phyloP scores from a whole-genome alignment of 78 protist genomes.

The Dictyostelium discoideum region DNA sequence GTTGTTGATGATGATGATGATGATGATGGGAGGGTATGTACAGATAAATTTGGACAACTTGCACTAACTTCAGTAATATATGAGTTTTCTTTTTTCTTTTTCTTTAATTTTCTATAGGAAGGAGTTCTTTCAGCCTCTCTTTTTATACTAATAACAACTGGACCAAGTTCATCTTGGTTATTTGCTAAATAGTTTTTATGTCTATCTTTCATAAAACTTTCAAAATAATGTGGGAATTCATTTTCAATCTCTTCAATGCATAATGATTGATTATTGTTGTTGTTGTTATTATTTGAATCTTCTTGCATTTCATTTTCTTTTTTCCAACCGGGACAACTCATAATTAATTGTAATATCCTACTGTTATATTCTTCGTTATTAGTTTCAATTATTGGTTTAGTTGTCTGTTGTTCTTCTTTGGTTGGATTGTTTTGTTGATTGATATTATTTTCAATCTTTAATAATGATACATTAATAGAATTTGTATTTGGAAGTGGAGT shows the following conservation, averaged over 20 bases:
- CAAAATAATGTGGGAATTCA: constrained; percentile 54
- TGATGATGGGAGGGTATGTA: neutral
- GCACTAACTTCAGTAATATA: neutral
- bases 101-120: constrained; percentile 33
- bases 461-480: neutral
- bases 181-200: constrained; percentile 52
- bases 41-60: constrained; percentile 14
- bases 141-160: constrained; percentile 68
- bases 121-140: constrained; percentile 54
- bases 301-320: constrained; percentile 28
- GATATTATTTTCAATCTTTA: constrained; percentile 1
- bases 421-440: neutral
- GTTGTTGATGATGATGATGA: neutral
- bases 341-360: neutral
- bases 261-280: neutral
- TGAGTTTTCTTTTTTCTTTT: constrained; percentile 47
- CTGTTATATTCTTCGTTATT: neutral
- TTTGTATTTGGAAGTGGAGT: neutral
- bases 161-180: constrained; percentile 32
- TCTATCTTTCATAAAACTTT: constrained; percentile 39
- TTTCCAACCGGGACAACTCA: constrained; percentile 23
- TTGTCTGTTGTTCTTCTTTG: neutral
- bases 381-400: neutral
- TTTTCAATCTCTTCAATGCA: constrained; percentile 62
- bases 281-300: neutral